Evolutionary conservation across 225 moss, liverwort and hornwort species (phyloP).

Genomic region (Polytrichum formosum): DNA sequence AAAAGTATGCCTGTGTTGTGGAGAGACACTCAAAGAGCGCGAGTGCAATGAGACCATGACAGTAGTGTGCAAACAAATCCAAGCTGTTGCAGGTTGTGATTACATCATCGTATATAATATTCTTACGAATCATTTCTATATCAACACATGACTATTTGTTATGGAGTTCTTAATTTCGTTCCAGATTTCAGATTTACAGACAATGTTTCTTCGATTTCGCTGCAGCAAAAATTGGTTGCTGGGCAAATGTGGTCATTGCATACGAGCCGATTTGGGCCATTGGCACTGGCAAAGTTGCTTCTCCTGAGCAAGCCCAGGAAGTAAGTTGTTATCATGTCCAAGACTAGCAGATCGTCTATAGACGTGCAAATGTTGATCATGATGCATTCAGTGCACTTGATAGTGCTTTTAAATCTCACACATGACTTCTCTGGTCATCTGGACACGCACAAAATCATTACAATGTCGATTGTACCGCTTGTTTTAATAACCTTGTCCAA

Average conservation of each 20-base stretch:
- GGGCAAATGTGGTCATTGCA: conserved; percentile 89
- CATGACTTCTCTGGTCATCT: no score
- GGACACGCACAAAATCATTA: not conserved
- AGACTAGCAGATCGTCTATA: no score
- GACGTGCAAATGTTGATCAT: not conserved
- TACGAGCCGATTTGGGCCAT: conserved; percentile 99
- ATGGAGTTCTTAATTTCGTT: no score
- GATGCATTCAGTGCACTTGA: not conserved
- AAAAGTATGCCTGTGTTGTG: conserved; percentile 84
- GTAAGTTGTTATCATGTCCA: conserved; percentile 11
- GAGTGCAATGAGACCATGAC: conserved; percentile 66
- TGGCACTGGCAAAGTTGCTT: conserved; percentile 88
- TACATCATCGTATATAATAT: no score
- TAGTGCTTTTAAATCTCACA: not conserved
- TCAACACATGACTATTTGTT: no score
- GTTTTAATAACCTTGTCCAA: not conserved
- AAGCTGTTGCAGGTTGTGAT: conserved; percentile 68
- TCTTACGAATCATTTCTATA: no score
- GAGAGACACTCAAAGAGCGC: conserved; percentile 71
- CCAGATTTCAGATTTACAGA: no score
- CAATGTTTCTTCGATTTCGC: not conserved
- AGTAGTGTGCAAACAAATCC: conserved; percentile 68
- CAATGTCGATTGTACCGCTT: not conserved
- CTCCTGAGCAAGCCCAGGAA: conserved; percentile 88
- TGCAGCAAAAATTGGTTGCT: conserved; percentile 73